Base-by-base conservation (phyloP, 257 asterid genomes). In the Rauvolfia tetraphylla region DNA sequence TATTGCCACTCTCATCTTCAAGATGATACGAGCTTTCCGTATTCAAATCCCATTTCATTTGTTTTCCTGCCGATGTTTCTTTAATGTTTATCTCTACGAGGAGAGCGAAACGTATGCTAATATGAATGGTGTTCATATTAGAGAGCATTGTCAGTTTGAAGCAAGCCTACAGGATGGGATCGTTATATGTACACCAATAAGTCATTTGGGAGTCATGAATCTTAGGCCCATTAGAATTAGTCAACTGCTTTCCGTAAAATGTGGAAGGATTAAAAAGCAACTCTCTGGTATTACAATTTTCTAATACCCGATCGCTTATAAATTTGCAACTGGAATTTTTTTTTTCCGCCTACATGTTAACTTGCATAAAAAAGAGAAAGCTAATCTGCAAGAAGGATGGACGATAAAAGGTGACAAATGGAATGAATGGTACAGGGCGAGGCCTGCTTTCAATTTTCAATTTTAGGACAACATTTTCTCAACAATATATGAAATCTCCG, bases 1-100 rank as follows among this genome's bases (percentile, higher is more conserved):
- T 62, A 82, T 83, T 23, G 78, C 79, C 54, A 90, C 77, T 86
- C 87, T 88, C 92, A 87, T 93, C 75, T 77, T 75, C 15, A 34
- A 7, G 39, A 38, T 20, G 12, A 75, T 29, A 5, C 71, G 54
- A 33, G 12, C 18, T 78, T 15, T 49, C 59, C 11, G 42, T 33
- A 53, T 42, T 20, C 34, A 29, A 51, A 5, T 70, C 36, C 74
- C 78, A 48, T 76, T 46, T 62, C 29, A 7, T 46, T 62, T 33
- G 10, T 38, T 2, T 31, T 65, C 39, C 51, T n/a, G 39, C 20
- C 33, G 71, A 46, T 74, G 17, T 68, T 14, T 54, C 54, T 78
- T 9, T n/a, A 17, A 34, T 80, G 38, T 46, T 78, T 33, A 2
- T 53, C 44, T 41, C 8, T 41, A 41, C 8, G 44, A 8, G 8